These are phyloP conservation scores for Xylaria venustula DNA, from an alignment of 495 filamentous ascomycete species.

Conservation along the genomic window DNA sequence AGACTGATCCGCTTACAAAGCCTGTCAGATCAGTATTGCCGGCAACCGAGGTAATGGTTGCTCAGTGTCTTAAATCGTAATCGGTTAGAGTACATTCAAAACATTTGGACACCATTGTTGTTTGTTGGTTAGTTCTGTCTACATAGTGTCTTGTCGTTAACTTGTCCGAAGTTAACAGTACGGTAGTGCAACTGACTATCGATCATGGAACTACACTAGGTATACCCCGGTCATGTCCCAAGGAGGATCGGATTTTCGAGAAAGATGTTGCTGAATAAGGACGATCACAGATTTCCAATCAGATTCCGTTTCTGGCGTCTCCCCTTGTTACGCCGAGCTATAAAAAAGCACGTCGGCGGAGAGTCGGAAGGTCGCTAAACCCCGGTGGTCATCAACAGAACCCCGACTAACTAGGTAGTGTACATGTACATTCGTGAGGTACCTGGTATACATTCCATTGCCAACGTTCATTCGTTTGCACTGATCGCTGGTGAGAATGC, in stretches of 20 bases:
- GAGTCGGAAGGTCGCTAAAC: slow-evolving; percentile 9
- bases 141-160: too few species aligned
- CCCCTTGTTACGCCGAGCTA: background rate
- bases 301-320: too few species aligned
- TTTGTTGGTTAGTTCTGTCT: too few species aligned
- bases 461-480: background rate
- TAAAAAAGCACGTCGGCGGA: background rate
- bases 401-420: background rate
- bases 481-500: background rate
- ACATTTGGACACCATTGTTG: too few species aligned
- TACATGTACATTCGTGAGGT: too few species aligned
- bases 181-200: background rate
- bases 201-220: too few species aligned
- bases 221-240: background rate
- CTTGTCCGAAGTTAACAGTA: too few species aligned
- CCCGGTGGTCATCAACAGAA: background rate
- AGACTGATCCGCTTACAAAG: background rate
- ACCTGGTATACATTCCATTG: background rate
- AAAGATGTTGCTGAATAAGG: too few species aligned
- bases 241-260: background rate
- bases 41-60: too few species aligned
- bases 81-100: too few species aligned
- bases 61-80: too few species aligned
- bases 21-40: background rate
- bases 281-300: too few species aligned